Percentiles rank a stretch among this genome's conserved stretches.
Conservation (phyloP, 352 stramenopile genomes). For the Pythium pyrilobum region DNA sequence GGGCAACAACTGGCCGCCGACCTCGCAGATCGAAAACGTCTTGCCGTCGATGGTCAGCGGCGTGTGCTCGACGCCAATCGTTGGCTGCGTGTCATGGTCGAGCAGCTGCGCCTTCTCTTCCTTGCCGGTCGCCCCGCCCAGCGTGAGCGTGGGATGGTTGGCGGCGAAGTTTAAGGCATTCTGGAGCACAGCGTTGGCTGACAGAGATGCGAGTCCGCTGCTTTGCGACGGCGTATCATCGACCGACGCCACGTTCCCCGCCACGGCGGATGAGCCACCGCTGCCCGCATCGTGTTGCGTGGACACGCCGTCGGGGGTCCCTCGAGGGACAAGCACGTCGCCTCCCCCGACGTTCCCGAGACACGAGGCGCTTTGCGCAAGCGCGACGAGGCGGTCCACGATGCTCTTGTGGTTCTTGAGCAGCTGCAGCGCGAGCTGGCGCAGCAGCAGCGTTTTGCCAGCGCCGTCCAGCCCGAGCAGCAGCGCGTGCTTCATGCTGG, state of each 20-base stretch:
- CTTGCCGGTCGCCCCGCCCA: not conserved
- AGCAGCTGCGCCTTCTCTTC: slow-evolving; percentile 12
- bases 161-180: slow-evolving; percentile 10
- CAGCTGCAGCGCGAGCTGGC: slow-evolving; percentile 44
- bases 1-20: slow-evolving; percentile 57
- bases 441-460: slow-evolving; percentile 68
- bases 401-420: slow-evolving; percentile 35
- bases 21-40: slow-evolving; percentile 44
- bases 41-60: slow-evolving; percentile 35
- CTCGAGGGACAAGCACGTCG: slow-evolving; percentile 1
- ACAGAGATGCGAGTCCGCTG: not conserved
- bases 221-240: not conserved
- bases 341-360: not conserved
- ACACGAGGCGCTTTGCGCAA: slow-evolving; percentile 16
- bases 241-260: not conserved
- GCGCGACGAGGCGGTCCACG: slow-evolving; percentile 31
- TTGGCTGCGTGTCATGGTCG: slow-evolving; percentile 44
- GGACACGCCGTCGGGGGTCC: not conserved
- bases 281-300: not conserved
- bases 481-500: slow-evolving; percentile 47
- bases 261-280: not conserved
- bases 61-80: slow-evolving; percentile 60
- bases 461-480: slow-evolving; percentile 60
- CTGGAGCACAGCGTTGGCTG: slow-evolving; percentile 7
- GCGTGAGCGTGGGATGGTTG: slow-evolving; percentile 9